These are phyloP conservation scores for Leccinum arenicola DNA, from an alignment of 768 basidiomycete species.

Conservation along the genomic window DNA sequence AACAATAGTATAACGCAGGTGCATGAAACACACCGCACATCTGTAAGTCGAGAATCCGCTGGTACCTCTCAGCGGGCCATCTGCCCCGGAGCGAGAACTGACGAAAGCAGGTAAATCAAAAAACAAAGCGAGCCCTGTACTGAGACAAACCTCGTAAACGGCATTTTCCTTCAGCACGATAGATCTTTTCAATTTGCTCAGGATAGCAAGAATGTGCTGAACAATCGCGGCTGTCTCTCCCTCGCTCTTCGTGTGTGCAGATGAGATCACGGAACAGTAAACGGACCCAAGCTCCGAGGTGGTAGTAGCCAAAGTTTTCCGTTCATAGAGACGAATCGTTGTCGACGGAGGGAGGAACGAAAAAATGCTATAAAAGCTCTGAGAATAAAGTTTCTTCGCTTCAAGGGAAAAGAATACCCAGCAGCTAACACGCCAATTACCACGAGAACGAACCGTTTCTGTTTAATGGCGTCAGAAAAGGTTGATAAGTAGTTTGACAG, in stretches of 20 bases:
- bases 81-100: slow-evolving; percentile 74
- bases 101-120: background rate
- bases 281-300: slow-evolving; percentile 64
- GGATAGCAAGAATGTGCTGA: slow-evolving; percentile 67
- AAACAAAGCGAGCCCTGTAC: background rate
- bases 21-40: slow-evolving; percentile 40
- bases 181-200: slow-evolving; percentile 68
- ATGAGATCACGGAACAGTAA: slow-evolving; percentile 76
- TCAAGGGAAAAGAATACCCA: slow-evolving; percentile 45
- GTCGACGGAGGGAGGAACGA: slow-evolving; percentile 74
- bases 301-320: slow-evolving; percentile 65
- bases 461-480: background rate
- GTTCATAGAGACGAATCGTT: slow-evolving; percentile 72
- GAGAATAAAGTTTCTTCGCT: background rate
- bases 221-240: slow-evolving; percentile 54
- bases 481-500: background rate
- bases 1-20: background rate
- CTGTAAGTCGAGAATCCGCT: slow-evolving; percentile 64
- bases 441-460: slow-evolving; percentile 72
- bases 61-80: slow-evolving; percentile 82
- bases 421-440: slow-evolving; percentile 71
- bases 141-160: slow-evolving; percentile 56
- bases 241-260: slow-evolving; percentile 54
- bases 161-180: slow-evolving; percentile 54
- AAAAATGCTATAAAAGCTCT: slow-evolving; percentile 44